Conservation (phyloP, 768 basidiomycete genomes). For the Tricholoma sp. region DNA sequence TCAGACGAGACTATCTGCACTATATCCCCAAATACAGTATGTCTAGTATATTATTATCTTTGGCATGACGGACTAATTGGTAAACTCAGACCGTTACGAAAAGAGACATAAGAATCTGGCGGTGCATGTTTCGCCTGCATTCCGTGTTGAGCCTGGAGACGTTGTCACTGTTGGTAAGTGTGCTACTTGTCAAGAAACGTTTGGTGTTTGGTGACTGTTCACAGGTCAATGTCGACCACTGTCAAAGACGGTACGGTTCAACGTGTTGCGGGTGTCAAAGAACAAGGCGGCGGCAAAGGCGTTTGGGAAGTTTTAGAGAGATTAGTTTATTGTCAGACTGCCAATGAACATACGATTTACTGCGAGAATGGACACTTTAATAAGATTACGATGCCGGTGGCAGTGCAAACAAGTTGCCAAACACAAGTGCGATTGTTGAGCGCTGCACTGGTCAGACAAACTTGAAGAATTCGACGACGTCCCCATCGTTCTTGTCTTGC, state of each 20-base stretch:
- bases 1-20: conserved; percentile 92
- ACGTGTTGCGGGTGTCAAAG: conserved; percentile 93
- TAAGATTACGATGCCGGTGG: neutral
- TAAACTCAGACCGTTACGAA: conserved; percentile 83
- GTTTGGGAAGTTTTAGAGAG: conserved; percentile 84
- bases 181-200: neutral
- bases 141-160: conserved; percentile 96
- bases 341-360: conserved; percentile 21
- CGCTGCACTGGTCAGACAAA: neutral
- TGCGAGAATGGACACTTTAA: no score
- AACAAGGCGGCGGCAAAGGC: conserved; percentile 88
- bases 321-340: conserved; percentile 7
- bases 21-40: conserved; percentile 98
- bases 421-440: neutral
- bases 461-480: neutral
- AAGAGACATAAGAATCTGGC: conserved; percentile 99
- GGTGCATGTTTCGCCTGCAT: conserved; percentile 94
- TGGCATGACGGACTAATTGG: conserved; percentile 2
- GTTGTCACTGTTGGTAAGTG: conserved; percentile 88
- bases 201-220: conserved; percentile 2
- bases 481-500: neutral
- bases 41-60: conserved; percentile 22
- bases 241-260: conserved; percentile 99
- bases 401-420: conserved; percentile 17
- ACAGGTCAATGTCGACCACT: conserved; percentile 97